These are phyloP conservation scores for Diaporthe sp. DNA, from an alignment of 2,329 filamentous ascomycete species.

Conservation along the genomic window DNA sequence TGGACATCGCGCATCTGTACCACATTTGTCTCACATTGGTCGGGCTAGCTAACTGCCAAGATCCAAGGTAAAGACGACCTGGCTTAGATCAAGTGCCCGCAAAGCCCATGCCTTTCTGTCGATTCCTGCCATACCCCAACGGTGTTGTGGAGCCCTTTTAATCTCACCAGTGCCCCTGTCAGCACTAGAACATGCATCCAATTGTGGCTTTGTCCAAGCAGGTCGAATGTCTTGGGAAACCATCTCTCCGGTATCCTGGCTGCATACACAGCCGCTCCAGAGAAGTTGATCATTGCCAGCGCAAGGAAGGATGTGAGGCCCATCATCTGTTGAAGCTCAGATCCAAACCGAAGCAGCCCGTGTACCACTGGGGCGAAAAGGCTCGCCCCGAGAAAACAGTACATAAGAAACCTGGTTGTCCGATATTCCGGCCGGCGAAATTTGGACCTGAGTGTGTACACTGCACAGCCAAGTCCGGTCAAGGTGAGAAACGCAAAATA, in stretches of 20 bases:
- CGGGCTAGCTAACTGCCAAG: not conserved
- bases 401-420: not conserved
- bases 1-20: too few species aligned
- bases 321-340: not conserved
- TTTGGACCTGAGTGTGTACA: not conserved
- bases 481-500: not conserved
- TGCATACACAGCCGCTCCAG: not conserved
- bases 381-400: not conserved
- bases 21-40: too few species aligned
- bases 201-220: not conserved
- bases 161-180: not conserved
- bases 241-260: conserved; percentile 6
- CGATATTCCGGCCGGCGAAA: not conserved
- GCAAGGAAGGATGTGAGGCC: not conserved
- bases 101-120: not conserved
- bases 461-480: not conserved
- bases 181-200: conserved; percentile 7
- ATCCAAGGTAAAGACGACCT: not conserved
- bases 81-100: not conserved
- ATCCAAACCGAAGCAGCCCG: not conserved
- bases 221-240: not conserved
- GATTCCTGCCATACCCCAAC: not conserved
- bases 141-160: not conserved
- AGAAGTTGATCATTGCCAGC: not conserved
- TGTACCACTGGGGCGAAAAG: not conserved